Percentiles rank a stretch among this genome's conserved stretches.
Evolutionary conservation across 805 yeast genomes (phyloP).

Genomic region (Candida sithepensis): DNA sequence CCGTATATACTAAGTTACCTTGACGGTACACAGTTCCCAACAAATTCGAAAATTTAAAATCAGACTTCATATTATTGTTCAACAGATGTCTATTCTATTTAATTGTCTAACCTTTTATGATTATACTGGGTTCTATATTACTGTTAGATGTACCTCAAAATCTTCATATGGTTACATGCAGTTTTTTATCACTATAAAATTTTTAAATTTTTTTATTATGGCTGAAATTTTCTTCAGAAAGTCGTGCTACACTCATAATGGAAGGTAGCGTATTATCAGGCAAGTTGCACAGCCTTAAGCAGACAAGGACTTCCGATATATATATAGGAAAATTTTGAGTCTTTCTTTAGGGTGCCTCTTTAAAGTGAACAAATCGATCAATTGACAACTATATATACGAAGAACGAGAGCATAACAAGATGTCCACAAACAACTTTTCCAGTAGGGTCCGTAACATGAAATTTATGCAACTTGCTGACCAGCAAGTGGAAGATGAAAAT

Average conservation of each 20-base stretch:
- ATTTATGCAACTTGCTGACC: conserved; percentile 51
- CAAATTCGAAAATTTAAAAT: conserved; percentile 80
- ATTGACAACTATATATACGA: too few species aligned
- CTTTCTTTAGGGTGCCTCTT: too few species aligned
- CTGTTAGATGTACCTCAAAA: not conserved
- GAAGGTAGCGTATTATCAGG: not conserved
- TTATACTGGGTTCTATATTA: not conserved
- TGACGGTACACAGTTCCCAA: conserved; percentile 92
- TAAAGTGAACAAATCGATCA: too few species aligned
- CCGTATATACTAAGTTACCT: conserved; percentile 84
- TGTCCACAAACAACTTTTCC: conserved; percentile 41
- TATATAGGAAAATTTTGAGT: not conserved
- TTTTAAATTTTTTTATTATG: not conserved
- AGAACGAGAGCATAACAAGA: too few species aligned
- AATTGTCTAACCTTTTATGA: too few species aligned
- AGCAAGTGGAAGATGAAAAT: conserved; percentile 30
- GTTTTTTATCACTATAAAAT: not conserved
- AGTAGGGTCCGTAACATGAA: conserved; percentile 83
- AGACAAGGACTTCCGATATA: too few species aligned
- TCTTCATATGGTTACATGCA: too few species aligned
- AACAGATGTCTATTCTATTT: too few species aligned
- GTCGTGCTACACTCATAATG: not conserved
- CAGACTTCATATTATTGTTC: conserved; percentile 66
- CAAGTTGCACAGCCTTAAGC: not conserved
- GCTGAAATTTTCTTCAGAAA: not conserved